phyloP scores from a whole-genome alignment of 202 grass and related monocot genomes.

The Setaria viridis region DNA sequence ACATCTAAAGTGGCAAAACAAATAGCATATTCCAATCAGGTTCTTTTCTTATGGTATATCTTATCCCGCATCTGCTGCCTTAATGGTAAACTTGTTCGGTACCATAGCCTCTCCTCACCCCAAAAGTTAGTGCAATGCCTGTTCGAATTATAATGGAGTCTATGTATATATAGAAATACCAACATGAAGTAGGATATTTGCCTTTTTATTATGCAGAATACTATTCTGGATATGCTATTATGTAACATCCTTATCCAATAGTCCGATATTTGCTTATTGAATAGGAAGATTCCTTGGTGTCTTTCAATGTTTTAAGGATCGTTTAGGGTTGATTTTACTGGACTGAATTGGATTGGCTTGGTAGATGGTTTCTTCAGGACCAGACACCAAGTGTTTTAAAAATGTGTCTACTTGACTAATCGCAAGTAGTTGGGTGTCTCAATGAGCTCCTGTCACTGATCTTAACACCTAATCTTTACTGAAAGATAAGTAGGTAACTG shows the following conservation, averaged over 20 bases:
- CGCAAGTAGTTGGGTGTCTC: background rate
- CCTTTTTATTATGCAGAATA: background rate
- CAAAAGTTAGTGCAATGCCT: background rate
- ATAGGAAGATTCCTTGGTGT: slow-evolving; percentile 14
- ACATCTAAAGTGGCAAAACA: slow-evolving; percentile 9
- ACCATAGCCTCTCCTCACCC: background rate
- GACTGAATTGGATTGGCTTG: slow-evolving; percentile 13
- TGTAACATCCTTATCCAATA: slow-evolving; percentile 26
- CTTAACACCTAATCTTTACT: slow-evolving; percentile 6
- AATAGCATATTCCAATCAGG: slow-evolving; percentile 19
- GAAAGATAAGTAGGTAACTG: slow-evolving; percentile 10
- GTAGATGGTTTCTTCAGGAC: background rate
- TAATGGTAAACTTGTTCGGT: slow-evolving; percentile 20
- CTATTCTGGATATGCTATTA: background rate
- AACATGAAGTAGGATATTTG: slow-evolving; percentile 2
- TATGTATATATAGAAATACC: background rate
- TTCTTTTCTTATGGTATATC: background rate
- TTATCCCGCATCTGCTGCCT: slow-evolving; percentile 3
- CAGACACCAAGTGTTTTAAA: background rate
- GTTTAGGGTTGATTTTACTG: slow-evolving; percentile 20
- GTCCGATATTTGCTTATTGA: background rate
- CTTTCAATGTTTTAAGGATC: background rate
- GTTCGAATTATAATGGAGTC: slow-evolving; percentile 1
- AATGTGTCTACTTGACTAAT: background rate
- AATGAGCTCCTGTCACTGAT: background rate